These are phyloP conservation scores for Capillidium heterosporum DNA, from an alignment of 371 early-diverging fungal species.

Conservation along the genomic window DNA sequence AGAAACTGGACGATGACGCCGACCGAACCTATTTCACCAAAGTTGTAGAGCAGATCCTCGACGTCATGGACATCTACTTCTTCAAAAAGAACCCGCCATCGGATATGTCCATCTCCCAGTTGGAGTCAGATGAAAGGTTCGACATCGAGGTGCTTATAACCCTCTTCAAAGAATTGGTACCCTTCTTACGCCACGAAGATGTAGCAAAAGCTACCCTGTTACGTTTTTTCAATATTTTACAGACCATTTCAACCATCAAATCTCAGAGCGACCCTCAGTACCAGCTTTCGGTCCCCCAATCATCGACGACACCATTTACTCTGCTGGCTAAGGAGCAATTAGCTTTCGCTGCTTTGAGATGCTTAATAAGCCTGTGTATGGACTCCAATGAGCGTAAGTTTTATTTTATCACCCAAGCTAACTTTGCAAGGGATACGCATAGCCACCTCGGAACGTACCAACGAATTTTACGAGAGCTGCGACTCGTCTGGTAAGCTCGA, in stretches of 20 bases:
- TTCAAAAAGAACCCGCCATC: conserved; percentile 12
- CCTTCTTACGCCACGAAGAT: conserved; percentile 36
- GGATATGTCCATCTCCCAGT: conserved; percentile 37
- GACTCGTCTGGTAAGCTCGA: neutral
- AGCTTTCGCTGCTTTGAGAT: neutral
- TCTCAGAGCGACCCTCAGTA: conserved; percentile 15
- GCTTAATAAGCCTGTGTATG: conserved; percentile 1
- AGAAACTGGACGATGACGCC: no score
- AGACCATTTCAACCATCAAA: conserved; percentile 21
- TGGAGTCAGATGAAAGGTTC: conserved; percentile 55
- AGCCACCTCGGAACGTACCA: no score
- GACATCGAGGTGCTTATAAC: conserved; percentile 45
- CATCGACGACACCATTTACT: neutral
- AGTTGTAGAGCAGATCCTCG: neutral
- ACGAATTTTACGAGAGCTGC: no score
- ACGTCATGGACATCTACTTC: neutral
- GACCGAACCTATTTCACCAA: neutral
- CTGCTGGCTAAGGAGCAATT: neutral
- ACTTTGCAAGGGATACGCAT: no score
- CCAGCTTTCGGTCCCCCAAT: conserved; percentile 1
- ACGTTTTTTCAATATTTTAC: conserved; percentile 33
- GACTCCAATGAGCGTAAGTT: neutral
- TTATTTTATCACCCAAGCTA: no score
- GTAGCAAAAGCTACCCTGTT: conserved; percentile 35
- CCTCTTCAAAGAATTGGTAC: neutral